Percentiles rank a stretch among this genome's conserved stretches.
phyloP scores from a whole-genome alignment of 108 stramenopile genomes.

The Aurantiochytrium sp. region DNA sequence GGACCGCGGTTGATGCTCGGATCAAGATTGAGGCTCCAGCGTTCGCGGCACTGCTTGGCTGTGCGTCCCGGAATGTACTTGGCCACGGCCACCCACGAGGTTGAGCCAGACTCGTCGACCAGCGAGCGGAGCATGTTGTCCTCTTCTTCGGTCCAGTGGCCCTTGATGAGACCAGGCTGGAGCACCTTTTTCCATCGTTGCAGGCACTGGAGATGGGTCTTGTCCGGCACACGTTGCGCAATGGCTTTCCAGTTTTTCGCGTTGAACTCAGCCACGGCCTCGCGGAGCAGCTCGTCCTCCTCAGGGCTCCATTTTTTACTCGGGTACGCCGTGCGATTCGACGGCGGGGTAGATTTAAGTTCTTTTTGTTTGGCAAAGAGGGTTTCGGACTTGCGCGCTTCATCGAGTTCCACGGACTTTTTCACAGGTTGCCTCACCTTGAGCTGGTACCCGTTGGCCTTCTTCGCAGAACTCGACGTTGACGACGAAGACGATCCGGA shows the following conservation, averaged over 20 bases:
- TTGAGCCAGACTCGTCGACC: neutral
- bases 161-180: slow-evolving; percentile 23
- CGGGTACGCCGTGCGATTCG: neutral
- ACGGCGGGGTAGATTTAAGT: neutral
- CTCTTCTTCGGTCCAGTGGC: neutral
- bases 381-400: neutral
- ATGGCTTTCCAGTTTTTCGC: slow-evolving; percentile 24
- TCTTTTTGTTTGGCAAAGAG: neutral
- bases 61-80: slow-evolving; percentile 27
- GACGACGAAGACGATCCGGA: no score
- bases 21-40: slow-evolving; percentile 65
- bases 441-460: no score
- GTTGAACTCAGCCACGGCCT: neutral
- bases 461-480: no score
- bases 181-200: slow-evolving; percentile 29
- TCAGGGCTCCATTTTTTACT: slow-evolving; percentile 15
- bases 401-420: neutral
- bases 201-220: slow-evolving; percentile 26
- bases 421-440: no score
- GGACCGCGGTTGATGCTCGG: slow-evolving; percentile 59
- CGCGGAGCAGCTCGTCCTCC: slow-evolving; percentile 7
- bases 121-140: neutral
- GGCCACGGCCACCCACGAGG: slow-evolving; percentile 24
- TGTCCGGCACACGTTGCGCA: neutral
- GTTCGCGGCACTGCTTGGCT: slow-evolving; percentile 41